Percentiles rank a stretch among this genome's conserved stretches.
Evolutionary conservation across 768 basidiomycete species (phyloP).

Genomic region (Mycena capillaripes): DNA sequence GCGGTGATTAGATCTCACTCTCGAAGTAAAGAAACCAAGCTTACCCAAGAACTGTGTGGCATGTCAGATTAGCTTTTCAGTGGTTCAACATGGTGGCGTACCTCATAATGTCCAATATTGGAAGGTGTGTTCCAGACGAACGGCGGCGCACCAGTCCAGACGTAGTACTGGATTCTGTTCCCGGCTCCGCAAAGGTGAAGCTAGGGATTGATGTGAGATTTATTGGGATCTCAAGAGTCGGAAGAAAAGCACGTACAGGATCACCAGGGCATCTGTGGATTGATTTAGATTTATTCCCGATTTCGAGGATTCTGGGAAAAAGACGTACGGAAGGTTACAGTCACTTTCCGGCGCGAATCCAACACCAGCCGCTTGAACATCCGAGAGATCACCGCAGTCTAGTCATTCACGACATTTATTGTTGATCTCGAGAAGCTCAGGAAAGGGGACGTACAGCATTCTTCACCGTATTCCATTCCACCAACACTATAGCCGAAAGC

Average conservation of each 20-base stretch:
- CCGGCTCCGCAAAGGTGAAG: slow-evolving; percentile 78
- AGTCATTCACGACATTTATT: background rate
- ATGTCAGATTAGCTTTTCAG: background rate
- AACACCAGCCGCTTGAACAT: slow-evolving; percentile 61
- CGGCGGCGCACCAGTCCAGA: slow-evolving; percentile 62
- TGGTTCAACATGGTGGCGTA: slow-evolving; percentile 36
- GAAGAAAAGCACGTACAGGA: too few species aligned
- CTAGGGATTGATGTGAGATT: too few species aligned
- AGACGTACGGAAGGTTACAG: slow-evolving; percentile 59
- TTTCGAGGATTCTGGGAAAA: too few species aligned
- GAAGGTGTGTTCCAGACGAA: slow-evolving; percentile 75
- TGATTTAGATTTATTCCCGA: too few species aligned
- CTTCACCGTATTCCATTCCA: slow-evolving; percentile 68
- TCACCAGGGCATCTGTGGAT: too few species aligned
- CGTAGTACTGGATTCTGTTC: slow-evolving; percentile 66
- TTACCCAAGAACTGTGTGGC: slow-evolving; percentile 61
- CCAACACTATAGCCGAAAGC: slow-evolving; percentile 80
- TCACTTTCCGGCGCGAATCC: slow-evolving; percentile 57
- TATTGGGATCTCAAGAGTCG: too few species aligned
- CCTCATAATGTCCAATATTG: slow-evolving; percentile 80
- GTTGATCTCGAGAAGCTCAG: background rate
- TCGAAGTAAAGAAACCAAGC: slow-evolving; percentile 33
- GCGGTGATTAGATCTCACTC: slow-evolving; percentile 1
- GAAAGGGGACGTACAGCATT: slow-evolving; percentile 73
- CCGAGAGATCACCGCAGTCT: slow-evolving; percentile 80